A percentile compares a stretch with the other conserved stretches of the same genome.
Conservation (phyloP, 1,284 basidiomycete species). For the Calocybe gambosa region DNA sequence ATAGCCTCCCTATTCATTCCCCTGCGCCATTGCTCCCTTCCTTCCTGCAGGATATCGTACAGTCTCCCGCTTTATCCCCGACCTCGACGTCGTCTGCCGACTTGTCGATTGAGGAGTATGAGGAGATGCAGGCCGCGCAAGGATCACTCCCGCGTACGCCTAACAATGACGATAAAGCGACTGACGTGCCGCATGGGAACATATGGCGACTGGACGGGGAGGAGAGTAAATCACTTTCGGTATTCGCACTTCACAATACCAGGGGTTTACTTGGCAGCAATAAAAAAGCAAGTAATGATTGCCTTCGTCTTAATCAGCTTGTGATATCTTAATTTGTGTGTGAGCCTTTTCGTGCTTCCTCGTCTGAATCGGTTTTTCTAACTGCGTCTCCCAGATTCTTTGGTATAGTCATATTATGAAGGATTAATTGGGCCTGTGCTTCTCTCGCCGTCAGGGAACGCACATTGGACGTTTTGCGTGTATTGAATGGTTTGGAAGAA, state of each 20-base stretch:
- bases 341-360: background rate
- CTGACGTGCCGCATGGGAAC: conserved; percentile 34
- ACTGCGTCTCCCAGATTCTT: background rate
- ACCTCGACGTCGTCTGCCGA: conserved; percentile 60
- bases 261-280: conserved; percentile 25
- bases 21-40: conserved; percentile 58
- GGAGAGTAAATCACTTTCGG: conserved; percentile 48
- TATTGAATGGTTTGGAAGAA: conserved; percentile 10
- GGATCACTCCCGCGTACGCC: conserved; percentile 21
- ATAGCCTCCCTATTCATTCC: conserved; percentile 25
- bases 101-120: conserved; percentile 52
- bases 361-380: background rate
- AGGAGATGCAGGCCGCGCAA: conserved; percentile 25
- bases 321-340: conserved; percentile 16
- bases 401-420: conserved; percentile 10
- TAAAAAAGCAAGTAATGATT: conserved; percentile 15
- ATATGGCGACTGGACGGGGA: conserved; percentile 64
- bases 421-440: conserved; percentile 4
- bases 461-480: conserved; percentile 4
- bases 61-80: conserved; percentile 56
- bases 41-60: conserved; percentile 67
- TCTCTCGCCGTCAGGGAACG: conserved; percentile 1
- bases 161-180: conserved; percentile 17
- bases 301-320: conserved; percentile 13
- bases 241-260: conserved; percentile 32